These are phyloP conservation scores for Teunomyces lycoperdinae DNA, from an alignment of 805 yeast species.

Conservation along the genomic window DNA sequence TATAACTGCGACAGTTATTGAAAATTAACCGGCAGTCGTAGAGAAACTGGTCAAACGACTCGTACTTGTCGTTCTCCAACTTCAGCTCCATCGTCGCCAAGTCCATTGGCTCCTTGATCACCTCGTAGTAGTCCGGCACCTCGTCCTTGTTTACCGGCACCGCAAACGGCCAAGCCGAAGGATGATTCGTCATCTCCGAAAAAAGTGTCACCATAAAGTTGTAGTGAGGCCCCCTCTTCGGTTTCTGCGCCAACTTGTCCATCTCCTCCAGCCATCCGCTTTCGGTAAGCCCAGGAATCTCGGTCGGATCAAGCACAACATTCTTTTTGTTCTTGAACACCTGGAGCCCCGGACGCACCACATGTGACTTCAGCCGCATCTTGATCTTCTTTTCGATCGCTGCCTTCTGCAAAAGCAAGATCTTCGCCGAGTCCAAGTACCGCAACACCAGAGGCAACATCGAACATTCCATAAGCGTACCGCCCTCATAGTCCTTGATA, in stretches of 20 bases:
- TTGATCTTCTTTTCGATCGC: slow-evolving; percentile 84
- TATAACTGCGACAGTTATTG: slow-evolving; percentile 89
- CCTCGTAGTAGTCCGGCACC: slow-evolving; percentile 94
- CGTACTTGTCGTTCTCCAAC: slow-evolving; percentile 87
- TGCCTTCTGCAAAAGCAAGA: slow-evolving; percentile 83
- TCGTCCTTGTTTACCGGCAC: slow-evolving; percentile 91
- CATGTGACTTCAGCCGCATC: slow-evolving; percentile 71
- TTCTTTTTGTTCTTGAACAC: slow-evolving; percentile 55
- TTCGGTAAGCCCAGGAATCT: slow-evolving; percentile 86
- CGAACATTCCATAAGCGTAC: slow-evolving; percentile 95
- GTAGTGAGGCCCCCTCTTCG: slow-evolving; percentile 91
- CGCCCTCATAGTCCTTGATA: slow-evolving; percentile 98
- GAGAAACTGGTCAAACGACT: slow-evolving; percentile 84
- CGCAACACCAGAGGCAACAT: slow-evolving; percentile 82
- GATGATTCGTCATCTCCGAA: slow-evolving; percentile 87
- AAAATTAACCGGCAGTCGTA: slow-evolving; percentile 85
- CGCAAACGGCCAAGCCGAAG: slow-evolving; percentile 97
- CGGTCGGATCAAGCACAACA: slow-evolving; percentile 61
- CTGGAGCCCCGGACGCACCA: slow-evolving; percentile 77
- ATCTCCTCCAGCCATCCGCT: slow-evolving; percentile 98
- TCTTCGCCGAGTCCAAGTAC: slow-evolving; percentile 85
- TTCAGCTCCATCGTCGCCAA: slow-evolving; percentile 92
- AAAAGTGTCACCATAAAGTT: slow-evolving; percentile 88
- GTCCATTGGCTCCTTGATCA: slow-evolving; percentile 98
- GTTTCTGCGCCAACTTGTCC: slow-evolving; percentile 94